These are phyloP conservation scores for Rhizophora apiculata DNA, from an alignment of 345 rosid species.

Conservation along the genomic window DNA sequence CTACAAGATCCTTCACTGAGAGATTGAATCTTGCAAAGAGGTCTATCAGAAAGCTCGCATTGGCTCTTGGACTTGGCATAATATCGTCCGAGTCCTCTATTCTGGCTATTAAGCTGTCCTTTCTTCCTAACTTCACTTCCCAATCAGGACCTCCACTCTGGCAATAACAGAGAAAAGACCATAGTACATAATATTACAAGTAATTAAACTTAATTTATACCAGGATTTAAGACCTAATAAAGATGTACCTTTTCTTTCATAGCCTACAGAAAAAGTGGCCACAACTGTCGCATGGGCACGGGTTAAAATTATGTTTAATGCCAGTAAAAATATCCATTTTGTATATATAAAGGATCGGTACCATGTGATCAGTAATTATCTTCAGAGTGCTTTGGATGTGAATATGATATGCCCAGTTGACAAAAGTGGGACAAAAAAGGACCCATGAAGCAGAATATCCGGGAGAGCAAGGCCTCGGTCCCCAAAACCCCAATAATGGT, in stretches of 20 bases:
- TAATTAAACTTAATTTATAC: too few species aligned
- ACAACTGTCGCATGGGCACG: too few species aligned
- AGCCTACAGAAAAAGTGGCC: too few species aligned
- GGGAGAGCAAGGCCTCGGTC: conserved; percentile 9
- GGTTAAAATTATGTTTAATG: neutral
- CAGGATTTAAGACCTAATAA: too few species aligned
- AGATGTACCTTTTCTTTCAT: too few species aligned
- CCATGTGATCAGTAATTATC: neutral
- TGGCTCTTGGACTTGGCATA: conserved; percentile 92
- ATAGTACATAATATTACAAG: neutral
- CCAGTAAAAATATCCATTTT: neutral
- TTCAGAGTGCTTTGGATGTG: neutral
- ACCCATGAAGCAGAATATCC: conserved; percentile 21
- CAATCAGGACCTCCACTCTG: conserved; percentile 89
- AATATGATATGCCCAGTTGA: conserved; percentile 1
- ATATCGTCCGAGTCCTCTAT: conserved; percentile 60
- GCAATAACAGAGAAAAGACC: neutral
- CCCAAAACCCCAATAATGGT: neutral
- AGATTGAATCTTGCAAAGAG: conserved; percentile 61
- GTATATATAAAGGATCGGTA: neutral
- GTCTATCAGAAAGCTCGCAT: conserved; percentile 57
- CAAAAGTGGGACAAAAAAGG: conserved; percentile 14
- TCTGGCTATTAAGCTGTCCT: conserved; percentile 76
- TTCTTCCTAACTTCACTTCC: conserved; percentile 82
- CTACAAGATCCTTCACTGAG: conserved; percentile 72